Evolutionary conservation across 306 rosid species (phyloP).

Genomic region (Quercus dentata): DNA sequence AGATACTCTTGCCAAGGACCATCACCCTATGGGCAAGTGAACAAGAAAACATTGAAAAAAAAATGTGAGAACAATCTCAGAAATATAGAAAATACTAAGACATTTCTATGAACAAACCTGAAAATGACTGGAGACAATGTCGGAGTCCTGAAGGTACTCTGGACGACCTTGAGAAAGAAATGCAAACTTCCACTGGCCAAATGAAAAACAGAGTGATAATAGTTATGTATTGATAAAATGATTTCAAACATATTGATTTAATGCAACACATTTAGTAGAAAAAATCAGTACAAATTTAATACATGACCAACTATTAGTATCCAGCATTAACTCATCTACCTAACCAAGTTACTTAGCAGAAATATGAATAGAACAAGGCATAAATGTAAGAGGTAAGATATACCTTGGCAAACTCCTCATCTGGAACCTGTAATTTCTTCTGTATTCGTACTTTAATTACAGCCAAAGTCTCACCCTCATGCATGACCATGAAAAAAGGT

Average conservation of each 20-base stretch:
- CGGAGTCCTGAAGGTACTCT: constrained; percentile 82
- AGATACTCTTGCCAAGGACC: constrained; percentile 98
- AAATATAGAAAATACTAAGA: background rate
- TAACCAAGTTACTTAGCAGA: constrained; percentile 1
- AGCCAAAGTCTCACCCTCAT: constrained; percentile 70
- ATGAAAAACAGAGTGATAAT: background rate
- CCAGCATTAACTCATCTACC: background rate
- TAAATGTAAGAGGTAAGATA: background rate
- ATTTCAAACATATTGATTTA: background rate
- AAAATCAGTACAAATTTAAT: background rate
- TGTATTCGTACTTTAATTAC: constrained; percentile 66
- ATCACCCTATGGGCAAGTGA: constrained; percentile 49
- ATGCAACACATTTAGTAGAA: background rate
- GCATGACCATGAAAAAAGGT: constrained; percentile 90
- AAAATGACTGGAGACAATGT: constrained; percentile 73
- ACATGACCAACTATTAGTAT: background rate
- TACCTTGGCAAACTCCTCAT: constrained; percentile 87
- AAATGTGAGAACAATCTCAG: constrained; percentile 2
- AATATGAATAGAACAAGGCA: constrained; percentile 1
- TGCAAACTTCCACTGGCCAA: constrained; percentile 84
- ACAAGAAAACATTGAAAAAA: constrained; percentile 20
- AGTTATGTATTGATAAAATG: background rate
- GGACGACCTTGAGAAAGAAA: constrained; percentile 86
- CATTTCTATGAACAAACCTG: constrained; percentile 48
- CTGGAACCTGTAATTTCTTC: constrained; percentile 72